Evolutionary conservation across 2,329 filamentous ascomycete species (phyloP).

Genomic region (Coleophoma cylindrospora): DNA sequence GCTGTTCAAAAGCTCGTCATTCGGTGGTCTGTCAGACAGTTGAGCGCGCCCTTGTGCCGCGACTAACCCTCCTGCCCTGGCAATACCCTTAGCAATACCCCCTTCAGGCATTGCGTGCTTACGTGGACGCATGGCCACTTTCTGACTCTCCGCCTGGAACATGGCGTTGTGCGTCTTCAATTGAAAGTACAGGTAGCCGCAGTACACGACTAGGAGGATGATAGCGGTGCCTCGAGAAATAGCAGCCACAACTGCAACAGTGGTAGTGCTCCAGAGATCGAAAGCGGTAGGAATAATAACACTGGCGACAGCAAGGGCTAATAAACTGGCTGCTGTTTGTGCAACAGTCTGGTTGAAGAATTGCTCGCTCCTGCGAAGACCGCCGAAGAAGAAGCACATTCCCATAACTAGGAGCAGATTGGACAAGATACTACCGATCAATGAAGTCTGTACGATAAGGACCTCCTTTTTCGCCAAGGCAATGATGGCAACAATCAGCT

Average conservation of each 20-base stretch:
- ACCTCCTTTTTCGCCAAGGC: slow-evolving; percentile 65
- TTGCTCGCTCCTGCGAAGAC: slow-evolving; percentile 70
- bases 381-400: slow-evolving; percentile 82
- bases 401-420: slow-evolving; percentile 86
- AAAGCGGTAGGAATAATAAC: slow-evolving; percentile 91
- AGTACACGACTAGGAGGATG: slow-evolving; percentile 81
- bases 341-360: slow-evolving; percentile 90
- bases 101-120: slow-evolving; percentile 29
- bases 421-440: slow-evolving; percentile 87
- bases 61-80: slow-evolving; percentile 23
- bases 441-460: slow-evolving; percentile 83
- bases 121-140: slow-evolving; percentile 59
- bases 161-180: slow-evolving; percentile 77
- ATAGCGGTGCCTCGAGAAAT: slow-evolving; percentile 71
- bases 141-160: slow-evolving; percentile 76
- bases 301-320: slow-evolving; percentile 67
- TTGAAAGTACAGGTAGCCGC: slow-evolving; percentile 82
- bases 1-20: slow-evolving; percentile 35
- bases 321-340: slow-evolving; percentile 72
- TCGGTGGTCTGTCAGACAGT: slow-evolving; percentile 12
- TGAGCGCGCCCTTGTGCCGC: slow-evolving; percentile 22
- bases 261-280: slow-evolving; percentile 46
- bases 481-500: slow-evolving; percentile 84
- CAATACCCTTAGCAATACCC: slow-evolving; percentile 22
- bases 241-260: slow-evolving; percentile 39